Base-by-base conservation (phyloP, 2,329 filamentous ascomycete genomes). In the Penicillium griseofulvum region DNA sequence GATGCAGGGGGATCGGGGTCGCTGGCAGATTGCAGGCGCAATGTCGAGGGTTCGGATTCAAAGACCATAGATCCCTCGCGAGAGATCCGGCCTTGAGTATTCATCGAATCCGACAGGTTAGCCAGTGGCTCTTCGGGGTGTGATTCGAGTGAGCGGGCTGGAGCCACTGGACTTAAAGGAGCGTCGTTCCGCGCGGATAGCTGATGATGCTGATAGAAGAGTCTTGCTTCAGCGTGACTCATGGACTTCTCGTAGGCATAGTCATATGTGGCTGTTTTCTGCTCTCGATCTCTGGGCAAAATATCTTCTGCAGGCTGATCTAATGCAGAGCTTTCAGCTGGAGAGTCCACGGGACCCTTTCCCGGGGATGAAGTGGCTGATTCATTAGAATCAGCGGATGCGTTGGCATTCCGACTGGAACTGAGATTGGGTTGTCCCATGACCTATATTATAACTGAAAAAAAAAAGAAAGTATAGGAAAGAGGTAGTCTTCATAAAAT, bases 141-240 rank as follows among this genome's bases (percentile, higher is more conserved):
- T 1, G 33, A 26, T 37, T 64, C 60, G 24, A 39, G 38, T 12
- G 61, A 46, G 41, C 53, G 60, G 52, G 49, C 54, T 41, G 58
- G 24, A 19, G 48, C 57, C 24, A 66, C 59, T 60, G 75, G 66
- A 61, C 71, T 68, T 68, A 74, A 57, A 65, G 75, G 68, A 22
- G 65, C 69, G 26, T 68, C 72, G 44, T 59, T 65, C 55, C 65
- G 69, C 38, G 76, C 80, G 59, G 87, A 88, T 55, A 87, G 79
- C 73, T 91, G 89, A 74, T 90, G 91, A 62, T 90, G 83, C 76
- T 97, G 93, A 73, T 96, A 99, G 77, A 97, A 96, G 59, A 97
- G 83, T 74, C 96, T 97, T 56, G 93, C 90, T 71, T 99, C 94
- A 26, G 90, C 87, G 73, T 96, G 91, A 68, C 88, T 95, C 86